These are phyloP conservation scores for Onygenales sp. DNA, from an alignment of 2,329 filamentous ascomycete genomes.

Conservation along the genomic window DNA sequence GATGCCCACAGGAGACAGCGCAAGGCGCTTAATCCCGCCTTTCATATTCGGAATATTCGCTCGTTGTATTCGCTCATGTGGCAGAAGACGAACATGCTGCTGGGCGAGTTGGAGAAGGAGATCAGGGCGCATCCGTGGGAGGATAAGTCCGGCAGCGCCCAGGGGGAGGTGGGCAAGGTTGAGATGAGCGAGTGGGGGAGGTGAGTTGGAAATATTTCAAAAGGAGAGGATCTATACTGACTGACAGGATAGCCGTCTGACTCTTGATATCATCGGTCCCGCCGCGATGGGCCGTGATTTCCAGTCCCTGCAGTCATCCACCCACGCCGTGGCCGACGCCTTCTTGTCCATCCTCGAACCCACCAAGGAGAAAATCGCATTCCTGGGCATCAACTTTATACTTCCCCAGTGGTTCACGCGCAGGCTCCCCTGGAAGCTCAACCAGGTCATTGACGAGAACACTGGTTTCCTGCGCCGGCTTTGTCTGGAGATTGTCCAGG, in stretches of 20 bases:
- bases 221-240: background rate
- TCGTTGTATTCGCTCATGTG: conserved; percentile 28
- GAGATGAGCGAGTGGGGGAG: conserved; percentile 28
- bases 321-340: conserved; percentile 43
- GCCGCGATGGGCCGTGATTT: conserved; percentile 51
- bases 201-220: conserved; percentile 9
- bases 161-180: conserved; percentile 19
- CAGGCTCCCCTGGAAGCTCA: conserved; percentile 33
- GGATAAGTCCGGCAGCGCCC: conserved; percentile 9
- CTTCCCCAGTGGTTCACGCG: conserved; percentile 43
- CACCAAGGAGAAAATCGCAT: conserved; percentile 31
- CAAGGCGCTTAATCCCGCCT: conserved; percentile 27
- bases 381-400: conserved; percentile 36
- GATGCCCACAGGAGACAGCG: conserved; percentile 41
- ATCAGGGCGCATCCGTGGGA: conserved; percentile 20
- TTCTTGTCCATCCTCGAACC: conserved; percentile 44
- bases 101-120: conserved; percentile 26
- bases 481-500: conserved; percentile 25
- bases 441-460: conserved; percentile 21
- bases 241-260: conserved; percentile 32
- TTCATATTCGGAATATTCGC: conserved; percentile 28
- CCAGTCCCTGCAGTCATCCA: conserved; percentile 39
- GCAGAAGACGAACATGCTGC: conserved; percentile 25
- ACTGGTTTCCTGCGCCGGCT: conserved; percentile 22
- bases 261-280: conserved; percentile 50